Base-by-base conservation (phyloP, 2,329 filamentous ascomycete species). In the Trichothecium roseum region DNA sequence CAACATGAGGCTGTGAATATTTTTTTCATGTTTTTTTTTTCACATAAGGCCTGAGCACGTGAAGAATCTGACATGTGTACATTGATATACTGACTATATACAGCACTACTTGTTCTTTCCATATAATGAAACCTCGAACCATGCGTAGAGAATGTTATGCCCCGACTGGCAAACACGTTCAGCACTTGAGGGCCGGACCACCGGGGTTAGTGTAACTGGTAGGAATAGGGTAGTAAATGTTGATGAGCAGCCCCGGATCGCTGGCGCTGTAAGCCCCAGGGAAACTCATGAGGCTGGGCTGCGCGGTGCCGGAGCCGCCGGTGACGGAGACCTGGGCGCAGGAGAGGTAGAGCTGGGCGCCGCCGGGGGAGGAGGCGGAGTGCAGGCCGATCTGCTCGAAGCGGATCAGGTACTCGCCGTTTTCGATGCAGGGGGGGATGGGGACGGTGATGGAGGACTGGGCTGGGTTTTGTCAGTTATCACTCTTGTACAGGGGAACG, bases 301-400 rank as follows among this genome's bases (percentile, higher is more conserved):
- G 52, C 37, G 49, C 60, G 16, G 43, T 59, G 13, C 63, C 64
- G 14, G 42, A 42, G 24, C 63, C 62, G 9, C 63, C 63, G 4
- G 53, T 60, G 28, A 67, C 60, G 12, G 50, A 56, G 27, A 65
- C 32, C 45, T 63, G 59, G 4, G 54, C 58, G 37, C 59, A 64
- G 14, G 55, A 57, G 32, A 68, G 53, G 41, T 68, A 68, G 29
- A 63, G 57, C 50, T 69, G 64, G 4, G 65, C 65, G 3, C 64
- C 64, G 4, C 59, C 58, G 5, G 49, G 47, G 8, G 45, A 45
- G 27, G 55, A 47, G 3, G 66, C 64, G 33, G 47, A 52, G 48
- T 70, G 66, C 8, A 70, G 55, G 4, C 56, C 65, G 36, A 69
- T 62, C 40, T 69, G 64, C 49, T 70, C 66, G 14, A 63, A 60